Evolutionary conservation across 345 rosid genomes (phyloP), one percentile per base, ranked within the genome.

Genomic region (Dovyalis caffra): DNA sequence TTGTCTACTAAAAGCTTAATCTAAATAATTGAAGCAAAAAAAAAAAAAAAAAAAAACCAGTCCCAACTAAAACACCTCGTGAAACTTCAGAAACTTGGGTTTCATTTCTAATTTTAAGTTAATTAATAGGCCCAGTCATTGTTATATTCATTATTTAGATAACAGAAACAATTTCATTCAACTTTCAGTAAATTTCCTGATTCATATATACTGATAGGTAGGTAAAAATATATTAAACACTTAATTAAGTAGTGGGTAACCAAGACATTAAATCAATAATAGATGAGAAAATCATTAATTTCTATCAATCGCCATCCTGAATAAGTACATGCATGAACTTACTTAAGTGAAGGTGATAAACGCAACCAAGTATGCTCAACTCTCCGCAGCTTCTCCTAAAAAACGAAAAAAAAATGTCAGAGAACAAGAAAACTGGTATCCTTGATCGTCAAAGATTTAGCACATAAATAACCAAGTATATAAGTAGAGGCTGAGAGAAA

Each of bases 351-450:
- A 72, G 83, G 37, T 25, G 65, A n/a, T 25, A 64, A 69, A 40
- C 77, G 69, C n/a, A 65, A 61, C 11, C 49, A 70, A 61, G 53
- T 23, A 66, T 77, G 71, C 5, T 62, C 23, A 62, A 45, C 73
- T 31, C 74, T 77, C 11, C 2, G 76, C 35, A 73, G 62, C 66
- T 71, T 64, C 76, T 40, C 29, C 85, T 79, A 56, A n/a, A 0
- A 3, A 32, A 28, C 11, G 37, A 76, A 69, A 15, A 66, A n/a
- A n/a, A n/a, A n/a, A n/a, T n/a, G 20, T 7, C 56, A 40, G 45
- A 38, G 6, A 75, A 43, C 18, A 37, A 58, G 25, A 20, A 28
- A 29, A 23, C 58, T 21, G 31, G 51, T 11, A 65, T 15, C 28
- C 5, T 18, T 72, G 23, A 8, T 31, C 15, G 33, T 51, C 10